Base-by-base conservation (phyloP, 371 early-diverging fungal genomes). In the Dentiscutata heterogama region DNA sequence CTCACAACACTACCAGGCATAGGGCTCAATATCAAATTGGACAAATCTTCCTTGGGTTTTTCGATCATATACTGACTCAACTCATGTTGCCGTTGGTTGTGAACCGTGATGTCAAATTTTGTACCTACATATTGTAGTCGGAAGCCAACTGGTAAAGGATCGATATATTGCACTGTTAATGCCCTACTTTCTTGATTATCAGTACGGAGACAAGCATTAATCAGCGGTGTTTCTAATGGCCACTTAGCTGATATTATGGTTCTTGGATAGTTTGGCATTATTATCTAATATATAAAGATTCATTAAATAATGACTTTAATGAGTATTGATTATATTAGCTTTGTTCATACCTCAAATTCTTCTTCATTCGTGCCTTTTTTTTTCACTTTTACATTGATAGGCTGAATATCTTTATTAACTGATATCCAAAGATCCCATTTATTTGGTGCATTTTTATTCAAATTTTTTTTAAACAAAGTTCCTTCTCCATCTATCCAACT, bases 1-100 rank as follows among this genome's bases (percentile, higher is more conserved):
- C 93, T 93, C 35, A 97, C 93, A 5, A 99, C 95, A 14, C 91
- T 88, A 18, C 99, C 98, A 10, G 99, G 97, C 98, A 99, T 99
- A 7, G 99, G 98, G 20, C 97, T 91, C 6, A 94, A 85, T 29
- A 98, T 89, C 64, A 94, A 83, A 83, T 91, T 91, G 63, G 94
- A 92, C 8, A 93, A 87, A 71, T 96, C 94, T 25, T 92, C 86
- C 81, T 91, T 91, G 7, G 94, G 89, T 88, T 93, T 93, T 82
- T 90, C 90, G 82, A 92, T 92, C 94, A 97, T 97, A 87, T 92
- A 89, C 76, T 90, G 87, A 51, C 89, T 82, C 22, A 96, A 86
- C 20, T 87, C 86, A 58, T 92, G 86, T 86, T 98, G 97, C 5
- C 84, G 80, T 7, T 88, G 84, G 51, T 85, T 89, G 80, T 93